A percentile compares a stretch with the other conserved stretches of the same genome.
phyloP scores from a whole-genome alignment of 2,329 filamentous ascomycete genomes.

The Trichoderma simmonsii region DNA sequence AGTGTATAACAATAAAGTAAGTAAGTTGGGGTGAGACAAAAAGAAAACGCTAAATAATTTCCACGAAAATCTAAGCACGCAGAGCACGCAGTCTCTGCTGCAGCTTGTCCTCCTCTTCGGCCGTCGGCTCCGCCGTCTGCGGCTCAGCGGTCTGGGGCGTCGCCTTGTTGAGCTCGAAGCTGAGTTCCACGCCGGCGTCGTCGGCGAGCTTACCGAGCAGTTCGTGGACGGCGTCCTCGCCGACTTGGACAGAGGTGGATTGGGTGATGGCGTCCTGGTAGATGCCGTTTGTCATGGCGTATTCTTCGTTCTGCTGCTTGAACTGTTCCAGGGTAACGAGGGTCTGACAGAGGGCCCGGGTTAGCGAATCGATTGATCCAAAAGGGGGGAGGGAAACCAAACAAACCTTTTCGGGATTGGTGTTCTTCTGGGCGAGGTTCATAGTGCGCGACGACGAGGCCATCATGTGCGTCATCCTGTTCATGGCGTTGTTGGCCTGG shows the following conservation, averaged over 20 bases:
- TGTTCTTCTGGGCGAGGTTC: constrained; percentile 55
- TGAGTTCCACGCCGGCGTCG: constrained; percentile 80
- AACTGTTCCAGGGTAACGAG: constrained; percentile 60
- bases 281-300: constrained; percentile 65
- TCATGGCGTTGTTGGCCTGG: constrained; percentile 63
- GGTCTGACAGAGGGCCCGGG: constrained; percentile 34
- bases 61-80: constrained; percentile 39
- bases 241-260: constrained; percentile 68
- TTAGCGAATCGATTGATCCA: background rate
- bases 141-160: constrained; percentile 58
- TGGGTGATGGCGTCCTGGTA: constrained; percentile 83
- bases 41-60: background rate
- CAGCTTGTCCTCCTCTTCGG: constrained; percentile 75
- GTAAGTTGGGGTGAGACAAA: background rate
- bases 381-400: background rate
- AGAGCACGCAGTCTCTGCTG: constrained; percentile 58
- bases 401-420: constrained; percentile 55
- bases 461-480: constrained; percentile 64
- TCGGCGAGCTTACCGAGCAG: constrained; percentile 83
- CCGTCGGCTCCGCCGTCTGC: constrained; percentile 62
- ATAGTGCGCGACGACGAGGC: constrained; percentile 57
- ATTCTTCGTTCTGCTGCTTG: constrained; percentile 61
- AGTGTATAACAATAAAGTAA: background rate
- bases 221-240: constrained; percentile 82
- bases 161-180: constrained; percentile 65